Conservation (phyloP, 176 grass and related monocot species). For the Oryza brachyantha region DNA sequence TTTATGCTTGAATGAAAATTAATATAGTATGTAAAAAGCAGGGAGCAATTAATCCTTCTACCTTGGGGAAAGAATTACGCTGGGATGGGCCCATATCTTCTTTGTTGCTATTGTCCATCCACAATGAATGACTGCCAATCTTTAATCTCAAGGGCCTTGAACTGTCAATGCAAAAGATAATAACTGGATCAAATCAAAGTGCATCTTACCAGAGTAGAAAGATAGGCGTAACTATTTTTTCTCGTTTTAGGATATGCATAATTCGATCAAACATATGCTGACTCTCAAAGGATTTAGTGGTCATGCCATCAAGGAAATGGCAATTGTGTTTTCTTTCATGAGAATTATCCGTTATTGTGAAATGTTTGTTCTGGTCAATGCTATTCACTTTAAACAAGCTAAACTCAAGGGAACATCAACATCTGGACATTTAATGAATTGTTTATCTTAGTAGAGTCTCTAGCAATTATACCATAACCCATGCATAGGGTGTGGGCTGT, state of each 20-base stretch:
- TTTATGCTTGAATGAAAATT: slow-evolving; percentile 8
- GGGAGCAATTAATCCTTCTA: slow-evolving; percentile 1
- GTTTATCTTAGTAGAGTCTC: neutral
- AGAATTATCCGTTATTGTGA: neutral
- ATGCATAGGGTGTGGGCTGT: too few relatives aligned
- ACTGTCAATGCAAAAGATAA: slow-evolving; percentile 27
- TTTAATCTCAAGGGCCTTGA: slow-evolving; percentile 29
- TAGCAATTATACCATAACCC: neutral
- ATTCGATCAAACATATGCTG: neutral
- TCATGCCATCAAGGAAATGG: neutral
- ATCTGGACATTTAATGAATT: neutral
- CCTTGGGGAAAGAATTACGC: slow-evolving; percentile 46
- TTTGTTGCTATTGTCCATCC: slow-evolving; percentile 18
- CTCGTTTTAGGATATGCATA: neutral
- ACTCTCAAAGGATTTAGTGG: slow-evolving; percentile 1
- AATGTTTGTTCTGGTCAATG: neutral
- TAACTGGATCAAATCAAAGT: slow-evolving; percentile 12
- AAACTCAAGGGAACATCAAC: neutral
- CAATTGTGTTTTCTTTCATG: neutral
- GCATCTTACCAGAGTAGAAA: slow-evolving; percentile 4
- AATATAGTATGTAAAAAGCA: neutral
- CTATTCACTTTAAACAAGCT: neutral
- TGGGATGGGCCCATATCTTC: slow-evolving; percentile 28
- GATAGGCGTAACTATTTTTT: neutral
- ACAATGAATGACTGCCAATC: neutral